Conservation (phyloP, 2,329 filamentous ascomycete species). For the Didymella glomerata region DNA sequence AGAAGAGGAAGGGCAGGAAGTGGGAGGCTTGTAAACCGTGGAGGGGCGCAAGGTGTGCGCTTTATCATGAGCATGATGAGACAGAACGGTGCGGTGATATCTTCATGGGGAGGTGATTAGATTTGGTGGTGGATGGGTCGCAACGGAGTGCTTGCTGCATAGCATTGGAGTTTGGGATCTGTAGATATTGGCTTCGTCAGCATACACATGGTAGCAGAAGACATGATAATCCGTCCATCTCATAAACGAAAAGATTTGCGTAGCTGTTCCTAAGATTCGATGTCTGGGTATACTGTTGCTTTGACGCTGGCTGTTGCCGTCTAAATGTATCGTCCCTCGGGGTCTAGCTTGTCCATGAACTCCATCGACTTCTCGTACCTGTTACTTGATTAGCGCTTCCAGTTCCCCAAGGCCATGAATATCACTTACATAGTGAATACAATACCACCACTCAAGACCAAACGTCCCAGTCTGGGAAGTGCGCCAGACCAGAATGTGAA, state of each 20-base stretch:
- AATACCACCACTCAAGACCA: conserved; percentile 93
- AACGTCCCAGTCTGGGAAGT: conserved; percentile 79
- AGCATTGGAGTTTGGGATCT: conserved; percentile 10
- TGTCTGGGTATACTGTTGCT: too few species aligned
- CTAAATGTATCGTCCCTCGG: conserved; percentile 81
- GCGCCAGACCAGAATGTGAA: conserved; percentile 95
- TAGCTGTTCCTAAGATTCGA: too few species aligned
- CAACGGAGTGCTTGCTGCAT: conserved; percentile 7
- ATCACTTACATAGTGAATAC: conserved; percentile 85
- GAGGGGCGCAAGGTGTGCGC: conserved; percentile 45
- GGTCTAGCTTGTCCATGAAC: conserved; percentile 79
- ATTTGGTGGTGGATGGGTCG: not conserved
- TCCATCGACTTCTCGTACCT: conserved; percentile 96
- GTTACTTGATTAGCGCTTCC: conserved; percentile 14
- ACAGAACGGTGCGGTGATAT: conserved; percentile 47
- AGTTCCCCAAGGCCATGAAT: conserved; percentile 19
- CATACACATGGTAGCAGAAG: not conserved
- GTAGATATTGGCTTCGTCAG: not conserved
- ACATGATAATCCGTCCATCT: not conserved
- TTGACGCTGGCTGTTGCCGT: not conserved
- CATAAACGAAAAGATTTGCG: too few species aligned
- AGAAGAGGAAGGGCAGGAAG: conserved; percentile 37
- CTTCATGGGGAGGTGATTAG: conserved; percentile 38
- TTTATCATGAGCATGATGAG: conserved; percentile 52
- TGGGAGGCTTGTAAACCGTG: conserved; percentile 52